Percentiles rank a stretch among this genome's conserved stretches.
These are phyloP conservation scores for Bryoglossum gracile DNA, from an alignment of 495 filamentous ascomycete species.

Conservation along the genomic window DNA sequence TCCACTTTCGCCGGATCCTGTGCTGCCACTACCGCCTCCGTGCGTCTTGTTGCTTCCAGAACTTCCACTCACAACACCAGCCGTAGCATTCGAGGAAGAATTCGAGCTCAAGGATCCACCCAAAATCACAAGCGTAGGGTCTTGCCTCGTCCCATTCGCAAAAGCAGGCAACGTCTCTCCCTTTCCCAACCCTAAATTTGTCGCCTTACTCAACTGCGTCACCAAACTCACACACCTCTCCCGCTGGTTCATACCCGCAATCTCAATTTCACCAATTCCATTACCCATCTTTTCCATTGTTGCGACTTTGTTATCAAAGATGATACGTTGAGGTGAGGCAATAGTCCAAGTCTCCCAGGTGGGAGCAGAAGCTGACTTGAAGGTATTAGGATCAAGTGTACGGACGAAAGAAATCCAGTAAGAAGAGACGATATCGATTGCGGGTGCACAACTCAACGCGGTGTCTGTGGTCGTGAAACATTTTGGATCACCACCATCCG, in stretches of 20 bases:
- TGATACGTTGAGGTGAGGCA: neutral
- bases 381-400: neutral
- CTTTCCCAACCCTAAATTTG: neutral
- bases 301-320: neutral
- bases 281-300: neutral
- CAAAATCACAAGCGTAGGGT: neutral
- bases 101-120: no score
- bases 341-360: neutral
- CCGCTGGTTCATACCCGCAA: neutral
- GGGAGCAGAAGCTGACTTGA: no score
- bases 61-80: no score
- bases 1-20: no score
- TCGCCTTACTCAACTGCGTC: neutral
- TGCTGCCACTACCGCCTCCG: no score
- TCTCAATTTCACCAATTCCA: neutral
- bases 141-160: neutral
- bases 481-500: neutral
- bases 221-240: neutral
- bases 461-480: neutral
- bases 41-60: no score
- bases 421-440: neutral
- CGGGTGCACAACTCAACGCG: neutral
- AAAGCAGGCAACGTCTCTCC: neutral
- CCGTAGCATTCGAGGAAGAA: no score
- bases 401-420: neutral